Evolutionary conservation across 441 rosid species (phyloP), one percentile per base, ranked within the genome.

Genomic region (Adansonia grandidieri): DNA sequence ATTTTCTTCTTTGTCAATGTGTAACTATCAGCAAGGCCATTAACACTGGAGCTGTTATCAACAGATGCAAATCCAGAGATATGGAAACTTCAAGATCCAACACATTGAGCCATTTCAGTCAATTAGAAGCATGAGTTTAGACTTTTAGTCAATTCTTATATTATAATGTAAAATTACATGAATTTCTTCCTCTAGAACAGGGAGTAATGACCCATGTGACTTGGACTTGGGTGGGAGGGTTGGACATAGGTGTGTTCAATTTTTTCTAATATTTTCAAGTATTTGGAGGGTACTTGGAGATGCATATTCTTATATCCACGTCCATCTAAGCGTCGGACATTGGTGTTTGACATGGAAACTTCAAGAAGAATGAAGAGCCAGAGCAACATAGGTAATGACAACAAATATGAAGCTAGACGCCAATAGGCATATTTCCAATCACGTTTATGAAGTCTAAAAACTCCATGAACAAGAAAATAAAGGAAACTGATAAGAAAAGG

Each of bases 21-120:
- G n/a, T 13, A 28, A 28, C 17, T 5, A 24, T 64, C 20, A 15
- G 9, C 20, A 64, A 64, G 69, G 69, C 17, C 17, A 64, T 37
- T 32, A 32, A 32, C 19, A 14, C 1, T 0, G 40, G 40, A 62
- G 11, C 4, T 8, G 7, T 17, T 62, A 62, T 24, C n/a, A 28
- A 9, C 4, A 10, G 0, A 22, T 24, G 66, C 42, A 22, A n/a
- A 62, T 62, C 14, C 9, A 56, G 40, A 44, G 56, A 63, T 15
- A 71, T 9, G 64, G 22, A 4, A 60, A 22, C 64, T 60, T 20
- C 64, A 60, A 60, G 64, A 60, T 22, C 64, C 15, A 60, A 60
- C 37, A 20, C 2, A 20, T 60, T 9, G 15, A 20, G 63, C 63
- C 32, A 58, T 8, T 60, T 9, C 37, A 60, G 64, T 20, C 64